Evolutionary conservation across 2,329 filamentous ascomycete species (phyloP), one percentile per base, ranked within the genome.

Genomic region (Penicillium sp.): DNA sequence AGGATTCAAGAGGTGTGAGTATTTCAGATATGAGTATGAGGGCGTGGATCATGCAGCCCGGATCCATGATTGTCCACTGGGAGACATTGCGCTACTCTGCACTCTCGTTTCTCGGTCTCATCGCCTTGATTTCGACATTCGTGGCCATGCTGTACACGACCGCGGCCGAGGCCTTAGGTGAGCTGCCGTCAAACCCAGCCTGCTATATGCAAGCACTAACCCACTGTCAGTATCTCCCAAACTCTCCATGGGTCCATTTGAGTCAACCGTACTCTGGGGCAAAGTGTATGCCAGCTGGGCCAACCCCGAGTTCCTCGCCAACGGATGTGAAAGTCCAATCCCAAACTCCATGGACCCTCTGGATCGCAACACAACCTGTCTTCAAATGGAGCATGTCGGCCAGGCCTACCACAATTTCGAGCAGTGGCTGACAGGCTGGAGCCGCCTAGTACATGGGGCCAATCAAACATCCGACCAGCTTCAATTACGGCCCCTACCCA

Each of bases 1-100:
- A 77, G 46, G 73, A 77, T 7, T 79, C 81, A 0, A 71, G 74
- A 2, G 88, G 88, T 2, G 79, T 91, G 50, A 88, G 82, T 0
- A 77, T 92, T 13, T 84, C 88, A 0, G 87, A 92, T 62, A 81
- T 91, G 73, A 84, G 80, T 13, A 89, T 92, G 86, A 78, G 87
- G 41, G 79, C 79, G 38, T 92, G 87, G 88, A 79, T 86, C 18
- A 80, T 84, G 71, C 82, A 86, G 66, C 86, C 87, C 0, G 88
- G 88, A 0, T 85, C 82, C 0, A 74, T 92, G 54, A 73, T 92
- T 18, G 87, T 84, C 0, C 83, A 88, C 57, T 86, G 77, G 67
- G 77, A 84, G 53, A 80, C 79, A 3, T 71, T 90, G 1, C 77
- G 78, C 4, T 84, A 86, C 51, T 84, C 84, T 0, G 83, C 76